These are phyloP conservation scores for Colletotrichum zoysiae DNA, from an alignment of 2,329 filamentous ascomycete genomes.

Conservation along the genomic window DNA sequence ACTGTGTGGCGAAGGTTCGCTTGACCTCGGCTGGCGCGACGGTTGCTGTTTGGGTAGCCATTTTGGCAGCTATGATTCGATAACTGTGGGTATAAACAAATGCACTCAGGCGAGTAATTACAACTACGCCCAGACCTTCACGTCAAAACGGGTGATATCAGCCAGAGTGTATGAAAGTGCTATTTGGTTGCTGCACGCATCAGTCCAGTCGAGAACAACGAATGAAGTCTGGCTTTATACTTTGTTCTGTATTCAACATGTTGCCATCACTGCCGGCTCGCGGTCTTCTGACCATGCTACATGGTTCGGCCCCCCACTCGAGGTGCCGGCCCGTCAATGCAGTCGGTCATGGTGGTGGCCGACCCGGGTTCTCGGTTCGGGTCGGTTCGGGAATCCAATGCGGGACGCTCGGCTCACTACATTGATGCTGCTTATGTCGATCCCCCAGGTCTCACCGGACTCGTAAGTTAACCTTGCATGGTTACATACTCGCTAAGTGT, in stretches of 20 bases:
- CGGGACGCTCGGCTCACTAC: no score
- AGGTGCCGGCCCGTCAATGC: background rate
- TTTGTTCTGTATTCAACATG: background rate
- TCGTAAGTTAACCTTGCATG: background rate
- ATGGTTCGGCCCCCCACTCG: background rate
- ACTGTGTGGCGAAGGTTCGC: slow-evolving; percentile 42
- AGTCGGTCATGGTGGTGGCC: background rate
- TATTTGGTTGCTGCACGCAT: no score
- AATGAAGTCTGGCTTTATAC: background rate
- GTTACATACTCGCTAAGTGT: no score
- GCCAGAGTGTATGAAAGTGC: background rate
- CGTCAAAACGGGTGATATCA: background rate
- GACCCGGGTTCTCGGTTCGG: slow-evolving; percentile 27
- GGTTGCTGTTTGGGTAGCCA: slow-evolving; percentile 38
- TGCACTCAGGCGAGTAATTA: background rate
- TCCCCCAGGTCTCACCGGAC: background rate
- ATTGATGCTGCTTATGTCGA: background rate
- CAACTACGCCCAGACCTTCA: background rate
- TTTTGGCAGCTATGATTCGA: slow-evolving; percentile 4
- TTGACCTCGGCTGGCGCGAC: slow-evolving; percentile 20
- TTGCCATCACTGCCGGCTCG: background rate
- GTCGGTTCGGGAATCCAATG: slow-evolving; percentile 15
- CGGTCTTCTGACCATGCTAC: background rate
- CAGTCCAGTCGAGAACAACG: background rate
- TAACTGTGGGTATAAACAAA: background rate